These are phyloP conservation scores for Blyttiomyces sp. DNA, from an alignment of 371 early-diverging fungal species.

Conservation along the genomic window DNA sequence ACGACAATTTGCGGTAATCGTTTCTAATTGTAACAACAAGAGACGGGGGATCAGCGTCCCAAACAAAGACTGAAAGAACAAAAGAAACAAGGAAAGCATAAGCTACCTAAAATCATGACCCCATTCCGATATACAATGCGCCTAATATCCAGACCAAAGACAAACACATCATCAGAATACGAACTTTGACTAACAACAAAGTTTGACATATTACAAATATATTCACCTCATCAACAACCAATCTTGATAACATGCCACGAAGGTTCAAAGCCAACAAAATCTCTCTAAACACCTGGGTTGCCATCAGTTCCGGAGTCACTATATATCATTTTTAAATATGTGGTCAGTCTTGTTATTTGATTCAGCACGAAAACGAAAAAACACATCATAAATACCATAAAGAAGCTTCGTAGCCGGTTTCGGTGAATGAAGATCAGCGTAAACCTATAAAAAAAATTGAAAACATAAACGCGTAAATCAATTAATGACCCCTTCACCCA, in stretches of 20 bases:
- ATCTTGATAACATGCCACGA: conserved; percentile 27
- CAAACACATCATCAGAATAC: background rate
- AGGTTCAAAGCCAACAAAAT: conserved; percentile 20
- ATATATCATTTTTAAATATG: background rate
- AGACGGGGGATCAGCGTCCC: too few relatives aligned
- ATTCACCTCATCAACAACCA: conserved; percentile 44
- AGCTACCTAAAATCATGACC: conserved; percentile 43
- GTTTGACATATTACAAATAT: background rate
- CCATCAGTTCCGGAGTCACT: conserved; percentile 50
- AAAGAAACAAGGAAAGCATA: background rate
- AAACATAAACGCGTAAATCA: too few relatives aligned
- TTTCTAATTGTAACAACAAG: conserved; percentile 11
- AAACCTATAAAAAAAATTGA: conserved; percentile 14
- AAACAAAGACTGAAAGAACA: too few relatives aligned
- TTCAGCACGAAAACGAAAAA: background rate
- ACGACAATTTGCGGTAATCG: conserved; percentile 38
- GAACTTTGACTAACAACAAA: background rate
- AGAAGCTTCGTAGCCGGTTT: conserved; percentile 36
- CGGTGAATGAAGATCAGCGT: conserved; percentile 21
- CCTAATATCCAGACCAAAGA: conserved; percentile 12
- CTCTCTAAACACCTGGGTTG: conserved; percentile 32
- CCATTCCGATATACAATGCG: conserved; percentile 52
- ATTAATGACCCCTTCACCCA: too few relatives aligned
- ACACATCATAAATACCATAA: conserved; percentile 25
- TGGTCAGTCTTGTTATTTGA: background rate